Base-by-base conservation (phyloP, 169 alveolate genomes). In the Plasmodium falciparum region DNA sequence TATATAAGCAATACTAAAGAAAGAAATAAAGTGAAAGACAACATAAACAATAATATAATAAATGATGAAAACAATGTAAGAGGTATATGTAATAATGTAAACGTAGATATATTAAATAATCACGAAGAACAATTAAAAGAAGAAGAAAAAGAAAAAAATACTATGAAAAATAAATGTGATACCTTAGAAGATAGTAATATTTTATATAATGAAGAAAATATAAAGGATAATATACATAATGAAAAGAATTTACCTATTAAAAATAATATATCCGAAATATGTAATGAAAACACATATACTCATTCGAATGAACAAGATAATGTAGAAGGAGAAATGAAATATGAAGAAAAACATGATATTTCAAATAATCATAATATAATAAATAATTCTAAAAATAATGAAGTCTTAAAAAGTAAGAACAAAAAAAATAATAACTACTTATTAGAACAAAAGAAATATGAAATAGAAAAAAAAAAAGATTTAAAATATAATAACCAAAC, bases 391-490 rank as follows among this genome's bases (percentile, higher is more conserved):
- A n/a, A n/a, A 0, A 66, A 13, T 66, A 33, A 13, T 13, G 17
- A 33, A 20, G 3, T 7, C 4, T n/a, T 24, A 26, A 61, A 43
- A 12, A 26, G 22, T 43, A 74, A 61, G 29, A 39, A 39, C 12
- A 62, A 73, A 39, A 45, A 29, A 3, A 8, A 72, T 22, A 72
- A 20, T 3, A 72, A 20, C 4, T 26, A 12, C 3, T 12, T 72
- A 7, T 39, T 39, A 39, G 47, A 39, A 5, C 54, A 72, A 52
- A 72, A 72, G 22, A 72, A 72, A 52, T 50, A 13, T 52, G 49
- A 12, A 20, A 8, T 72, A 12, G 67, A 72, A 15, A 39, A n/a
- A 12, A 72, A 61, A 61, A 72, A 59, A 12, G 67, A 72, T 15
- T 20, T 39, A 13, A 58, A 15, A 50, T 49, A 26, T 5, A 66